Percentiles rank a stretch among this genome's conserved stretches.
phyloP scores from a whole-genome alignment of 768 basidiomycete species.

The Termitomyces sp. region DNA sequence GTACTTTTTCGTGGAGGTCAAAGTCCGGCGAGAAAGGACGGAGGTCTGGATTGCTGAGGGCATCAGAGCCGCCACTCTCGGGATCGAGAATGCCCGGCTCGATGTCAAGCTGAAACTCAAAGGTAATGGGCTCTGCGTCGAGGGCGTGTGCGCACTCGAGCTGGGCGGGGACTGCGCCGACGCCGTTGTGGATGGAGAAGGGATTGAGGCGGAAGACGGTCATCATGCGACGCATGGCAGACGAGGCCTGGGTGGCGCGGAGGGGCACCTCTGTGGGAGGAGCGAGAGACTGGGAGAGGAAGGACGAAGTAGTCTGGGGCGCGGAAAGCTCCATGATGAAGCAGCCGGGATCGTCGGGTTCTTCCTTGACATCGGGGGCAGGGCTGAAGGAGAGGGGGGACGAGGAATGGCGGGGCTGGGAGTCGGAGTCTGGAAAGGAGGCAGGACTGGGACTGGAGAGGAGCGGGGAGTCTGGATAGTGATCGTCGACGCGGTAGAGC shows the following conservation, averaged over 20 bases:
- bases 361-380: slow-evolving; percentile 32
- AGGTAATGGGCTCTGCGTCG: slow-evolving; percentile 56
- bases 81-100: slow-evolving; percentile 21
- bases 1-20: slow-evolving; percentile 26
- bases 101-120: slow-evolving; percentile 64
- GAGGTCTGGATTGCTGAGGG: slow-evolving; percentile 14
- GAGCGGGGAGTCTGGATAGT: slow-evolving; percentile 19
- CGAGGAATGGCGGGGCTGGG: no score
- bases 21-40: slow-evolving; percentile 41
- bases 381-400: slow-evolving; percentile 4
- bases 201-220: slow-evolving; percentile 75
- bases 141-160: slow-evolving; percentile 58
- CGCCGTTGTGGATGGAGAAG: slow-evolving; percentile 62
- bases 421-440: slow-evolving; percentile 9
- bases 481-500: slow-evolving; percentile 3
- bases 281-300: slow-evolving; percentile 39
- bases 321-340: slow-evolving; percentile 47
- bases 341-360: slow-evolving; percentile 37
- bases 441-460: slow-evolving; percentile 9
- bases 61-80: slow-evolving; percentile 8
- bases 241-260: slow-evolving; percentile 71
- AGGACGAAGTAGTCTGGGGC: slow-evolving; percentile 17
- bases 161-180: slow-evolving; percentile 30
- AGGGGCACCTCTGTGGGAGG: slow-evolving; percentile 69
- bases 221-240: slow-evolving; percentile 76